A percentile compares a stretch with the other conserved stretches of the same genome.
phyloP scores from a whole-genome alignment of 495 filamentous ascomycete species.

The Sabuloglossum arenarium region DNA sequence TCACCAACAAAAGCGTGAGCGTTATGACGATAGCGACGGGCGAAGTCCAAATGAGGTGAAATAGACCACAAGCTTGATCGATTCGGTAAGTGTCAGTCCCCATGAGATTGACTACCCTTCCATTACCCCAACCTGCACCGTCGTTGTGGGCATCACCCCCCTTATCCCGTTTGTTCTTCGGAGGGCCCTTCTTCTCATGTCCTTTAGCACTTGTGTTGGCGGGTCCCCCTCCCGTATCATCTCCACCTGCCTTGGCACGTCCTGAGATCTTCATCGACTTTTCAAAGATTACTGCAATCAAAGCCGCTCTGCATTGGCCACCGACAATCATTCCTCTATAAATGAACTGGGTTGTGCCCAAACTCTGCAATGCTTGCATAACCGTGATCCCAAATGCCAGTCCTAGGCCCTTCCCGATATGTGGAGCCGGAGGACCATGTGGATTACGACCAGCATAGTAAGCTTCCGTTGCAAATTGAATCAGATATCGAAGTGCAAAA shows the following conservation, averaged over 20 bases:
- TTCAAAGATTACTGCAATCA: constrained; percentile 58
- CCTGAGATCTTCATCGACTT: constrained; percentile 69
- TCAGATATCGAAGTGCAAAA: constrained; percentile 43
- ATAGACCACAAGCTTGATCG: constrained; percentile 8
- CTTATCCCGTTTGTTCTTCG: background rate
- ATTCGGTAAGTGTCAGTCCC: constrained; percentile 11
- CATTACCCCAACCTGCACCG: constrained; percentile 8
- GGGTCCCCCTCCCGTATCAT: constrained; percentile 22
- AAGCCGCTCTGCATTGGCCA: constrained; percentile 48
- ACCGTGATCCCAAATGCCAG: constrained; percentile 51
- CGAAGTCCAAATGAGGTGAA: constrained; percentile 9
- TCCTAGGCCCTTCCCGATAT: constrained; percentile 46
- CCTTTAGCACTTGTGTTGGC: background rate
- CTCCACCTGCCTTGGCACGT: constrained; percentile 50
- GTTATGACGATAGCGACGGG: constrained; percentile 7
- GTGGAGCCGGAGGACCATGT: constrained; percentile 26
- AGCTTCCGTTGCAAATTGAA: constrained; percentile 59
- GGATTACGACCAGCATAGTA: constrained; percentile 32
- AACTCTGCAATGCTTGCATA: constrained; percentile 55
- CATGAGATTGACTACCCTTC: constrained; percentile 10
- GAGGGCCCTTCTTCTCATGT: background rate
- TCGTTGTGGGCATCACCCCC: background rate
- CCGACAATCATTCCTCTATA: constrained; percentile 66
- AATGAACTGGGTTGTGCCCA: constrained; percentile 62
- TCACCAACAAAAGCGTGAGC: constrained; percentile 7